Percentiles rank a stretch among this genome's conserved stretches.
Conservation (phyloP, 768 basidiomycete species). For the Cyclocybe aegerita region DNA sequence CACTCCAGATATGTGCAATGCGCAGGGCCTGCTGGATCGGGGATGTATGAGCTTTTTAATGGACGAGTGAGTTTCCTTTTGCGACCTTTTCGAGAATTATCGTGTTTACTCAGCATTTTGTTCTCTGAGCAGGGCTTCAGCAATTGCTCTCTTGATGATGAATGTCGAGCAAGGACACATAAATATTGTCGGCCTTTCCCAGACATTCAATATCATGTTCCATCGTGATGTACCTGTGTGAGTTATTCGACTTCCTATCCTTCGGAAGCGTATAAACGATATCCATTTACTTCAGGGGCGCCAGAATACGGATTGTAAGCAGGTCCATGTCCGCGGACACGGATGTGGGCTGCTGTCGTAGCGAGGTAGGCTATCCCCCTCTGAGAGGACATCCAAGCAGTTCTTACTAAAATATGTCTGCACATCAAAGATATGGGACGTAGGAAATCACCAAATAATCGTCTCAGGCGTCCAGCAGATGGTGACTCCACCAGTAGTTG, state of each 20-base stretch:
- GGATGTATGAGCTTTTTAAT: slow-evolving; percentile 16
- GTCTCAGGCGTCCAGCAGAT: slow-evolving; percentile 17
- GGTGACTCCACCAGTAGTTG: slow-evolving; percentile 10
- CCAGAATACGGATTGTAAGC: slow-evolving; percentile 18
- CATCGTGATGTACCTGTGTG: slow-evolving; percentile 13
- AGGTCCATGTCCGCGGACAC: slow-evolving; percentile 19
- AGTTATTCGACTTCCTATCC: background rate
- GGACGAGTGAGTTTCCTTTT: slow-evolving; percentile 17
- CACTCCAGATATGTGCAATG: slow-evolving; percentile 19
- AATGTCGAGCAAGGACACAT: slow-evolving; percentile 9
- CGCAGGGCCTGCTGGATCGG: slow-evolving; percentile 10
- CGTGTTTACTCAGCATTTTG: background rate
- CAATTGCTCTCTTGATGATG: slow-evolving; percentile 16
- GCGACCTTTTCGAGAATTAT: background rate
- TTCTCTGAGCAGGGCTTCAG: slow-evolving; percentile 16
- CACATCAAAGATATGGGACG: slow-evolving; percentile 23
- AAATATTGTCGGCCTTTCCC: slow-evolving; percentile 17
- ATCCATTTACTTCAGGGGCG: slow-evolving; percentile 4
- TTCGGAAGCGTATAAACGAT: background rate
- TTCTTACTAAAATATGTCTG: background rate
- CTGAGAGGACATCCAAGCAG: background rate
- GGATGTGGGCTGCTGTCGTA: slow-evolving; percentile 18
- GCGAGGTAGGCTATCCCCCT: slow-evolving; percentile 17
- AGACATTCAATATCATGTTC: slow-evolving; percentile 19
- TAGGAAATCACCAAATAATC: slow-evolving; percentile 16